phyloP scores from a whole-genome alignment of 768 basidiomycete species.

The Suillus spraguei region DNA sequence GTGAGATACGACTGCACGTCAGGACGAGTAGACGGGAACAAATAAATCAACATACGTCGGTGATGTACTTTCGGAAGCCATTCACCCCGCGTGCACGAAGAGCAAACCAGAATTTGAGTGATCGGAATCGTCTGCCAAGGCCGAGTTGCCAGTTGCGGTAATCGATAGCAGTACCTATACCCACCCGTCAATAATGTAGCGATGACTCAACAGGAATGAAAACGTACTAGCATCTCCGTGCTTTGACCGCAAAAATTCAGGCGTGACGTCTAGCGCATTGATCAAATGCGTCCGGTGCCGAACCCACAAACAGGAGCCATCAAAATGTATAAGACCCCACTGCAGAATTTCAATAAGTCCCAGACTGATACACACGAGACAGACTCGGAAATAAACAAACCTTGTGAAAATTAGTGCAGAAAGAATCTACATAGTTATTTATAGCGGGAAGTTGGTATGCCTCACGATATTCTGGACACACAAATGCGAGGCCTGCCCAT shows the following conservation, averaged over 20 bases:
- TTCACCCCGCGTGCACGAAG: slow-evolving; percentile 78
- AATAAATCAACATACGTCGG: slow-evolving; percentile 45
- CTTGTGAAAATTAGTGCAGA: slow-evolving; percentile 94
- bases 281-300: slow-evolving; percentile 72
- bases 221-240: slow-evolving; percentile 71
- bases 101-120: slow-evolving; percentile 92
- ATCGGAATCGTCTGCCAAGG: slow-evolving; percentile 87
- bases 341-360: slow-evolving; percentile 25
- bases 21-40: not conserved
- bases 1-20: not conserved
- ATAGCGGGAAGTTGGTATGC: slow-evolving; percentile 64
- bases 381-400: slow-evolving; percentile 29
- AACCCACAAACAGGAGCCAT: slow-evolving; percentile 81
- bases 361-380: not conserved
- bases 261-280: slow-evolving; percentile 84
- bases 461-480: slow-evolving; percentile 77
- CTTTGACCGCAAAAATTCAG: slow-evolving; percentile 78
- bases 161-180: slow-evolving; percentile 76
- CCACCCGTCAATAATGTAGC: not conserved
- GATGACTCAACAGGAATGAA: not conserved
- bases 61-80: slow-evolving; percentile 80
- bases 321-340: slow-evolving; percentile 93
- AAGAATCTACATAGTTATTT: slow-evolving; percentile 76
- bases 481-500: slow-evolving; percentile 86
- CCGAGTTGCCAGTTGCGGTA: slow-evolving; percentile 88